Evolutionary conservation across 257 asterid species (phyloP), one percentile per base, ranked within the genome.

Genomic region (Ilex asprella): DNA sequence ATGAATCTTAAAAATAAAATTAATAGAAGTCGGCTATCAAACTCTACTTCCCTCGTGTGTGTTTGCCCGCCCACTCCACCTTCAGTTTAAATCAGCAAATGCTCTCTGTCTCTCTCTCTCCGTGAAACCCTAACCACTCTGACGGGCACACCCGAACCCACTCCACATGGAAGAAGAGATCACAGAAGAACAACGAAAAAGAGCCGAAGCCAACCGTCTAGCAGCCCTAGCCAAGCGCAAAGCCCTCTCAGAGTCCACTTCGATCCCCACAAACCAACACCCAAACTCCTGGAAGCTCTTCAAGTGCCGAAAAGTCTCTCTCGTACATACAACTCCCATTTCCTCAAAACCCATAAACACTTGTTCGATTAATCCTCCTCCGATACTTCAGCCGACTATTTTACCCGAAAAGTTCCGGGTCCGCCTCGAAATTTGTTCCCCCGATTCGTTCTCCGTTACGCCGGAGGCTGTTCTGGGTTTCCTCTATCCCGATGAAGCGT

Each of bases 191-290:
- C 97, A 92, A 62, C 75, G 93, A 21, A 73, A 70, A 32, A 83
- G 97, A 49, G 89, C 92, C 43, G 97, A 83, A 47, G 82, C 88
- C 41, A 92, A 92, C 64, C 95, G 95, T 41, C 82, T 81, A 30
- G 93, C 91, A 0, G 99, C 99, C 56, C 65, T 92, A 12, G 95
- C 99, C 66, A 92, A 89, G 79, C 95, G 97, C 68, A 84, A 85
- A 79, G 86, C 91, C 59, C 77, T 79, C 39, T 46, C 76, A 1
- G 61, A 58, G 10, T 16, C 58, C 47, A 43, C 51, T 58, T 65
- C 57, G 5, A 14, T 29, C 15, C 5, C 30, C 30, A 14, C 30
- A 10, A n/a, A 21, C 10, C 54, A 35, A 4, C 54, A 63, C 56
- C 64, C 56, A 5, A 61, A 56, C 14, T 55, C 67, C 31, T 82